Evolutionary conservation across 2,329 filamentous ascomycete genomes (phyloP), one percentile per base, ranked within the genome.

Genomic region (Colletotrichum sp.): DNA sequence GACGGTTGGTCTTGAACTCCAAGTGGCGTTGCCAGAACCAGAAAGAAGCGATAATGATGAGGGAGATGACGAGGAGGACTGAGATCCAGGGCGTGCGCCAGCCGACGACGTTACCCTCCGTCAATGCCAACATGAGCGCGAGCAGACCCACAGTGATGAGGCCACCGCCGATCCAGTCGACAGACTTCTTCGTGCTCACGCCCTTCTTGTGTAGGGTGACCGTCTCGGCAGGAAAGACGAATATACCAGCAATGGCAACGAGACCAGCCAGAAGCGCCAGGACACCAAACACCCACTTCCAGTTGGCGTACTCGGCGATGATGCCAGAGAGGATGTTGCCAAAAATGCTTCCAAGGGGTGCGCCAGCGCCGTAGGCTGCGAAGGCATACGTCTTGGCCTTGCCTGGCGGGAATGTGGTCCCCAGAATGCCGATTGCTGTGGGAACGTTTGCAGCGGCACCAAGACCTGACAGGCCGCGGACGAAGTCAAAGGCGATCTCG

Each of bases 381-480:
- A 95, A 94, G 2, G 93, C 92, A 80, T 94, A 93, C 79, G 93
- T 94, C 83, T 94, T 94, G 6, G 92, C 90, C 78, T 91, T 92
- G 0, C 93, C 92, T 0, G 92, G 92, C 2, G 90, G 90, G 71
- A 95, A 95, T 0, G 92, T 94, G 2, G 90, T 90, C 1, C 92
- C 93, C 4, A 95, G 82, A 52, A 95, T 94, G 0, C 93, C 93
- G 80, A 95, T 91, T 0, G 93, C 93, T 0, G 93, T 94, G 0
- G 93, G 93, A 1, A 94, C 92, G 80, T 93, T 94, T 18, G 92
- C 92, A 3, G 93, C 93, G 30, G 92, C 91, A 3, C 92, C 93
- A 84, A 95, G 82, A 2, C 93, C 93, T 78, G 94, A 92, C 9
- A 95, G 84, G 0, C 90, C 93, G 5, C 93, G 87, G 79, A 95